Percentiles rank a stretch among this genome's conserved stretches.
Evolutionary conservation across 2,329 filamentous ascomycete species (phyloP).

Genomic region (Arthrobotrys sphaeroides): DNA sequence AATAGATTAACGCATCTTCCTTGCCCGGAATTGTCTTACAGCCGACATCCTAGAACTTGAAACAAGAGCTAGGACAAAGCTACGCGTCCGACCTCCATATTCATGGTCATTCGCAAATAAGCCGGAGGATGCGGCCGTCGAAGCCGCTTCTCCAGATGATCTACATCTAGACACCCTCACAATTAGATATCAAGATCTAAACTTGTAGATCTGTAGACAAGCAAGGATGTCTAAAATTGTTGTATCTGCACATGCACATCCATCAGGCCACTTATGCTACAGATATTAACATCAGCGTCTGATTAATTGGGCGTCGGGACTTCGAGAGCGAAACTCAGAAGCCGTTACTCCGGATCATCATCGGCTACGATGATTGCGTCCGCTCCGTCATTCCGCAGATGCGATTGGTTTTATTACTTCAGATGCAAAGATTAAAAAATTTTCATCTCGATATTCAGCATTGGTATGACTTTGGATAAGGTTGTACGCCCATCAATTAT

Average conservation of each 20-base stretch:
- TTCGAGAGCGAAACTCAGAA: neutral
- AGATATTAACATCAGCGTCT: too few relatives aligned
- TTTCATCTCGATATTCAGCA: conserved; percentile 18
- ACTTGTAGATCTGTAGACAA: neutral
- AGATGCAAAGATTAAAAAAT: conserved; percentile 17
- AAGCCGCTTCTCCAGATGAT: conserved; percentile 41
- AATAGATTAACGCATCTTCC: conserved; percentile 11
- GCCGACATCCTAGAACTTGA: conserved; percentile 17
- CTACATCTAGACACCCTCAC: conserved; percentile 22
- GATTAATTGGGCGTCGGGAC: neutral
- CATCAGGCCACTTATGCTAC: neutral
- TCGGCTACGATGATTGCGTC: neutral
- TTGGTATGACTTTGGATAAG: neutral
- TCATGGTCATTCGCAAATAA: neutral
- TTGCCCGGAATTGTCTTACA: conserved; percentile 6
- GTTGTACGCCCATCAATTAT: neutral
- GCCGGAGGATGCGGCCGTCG: conserved; percentile 37
- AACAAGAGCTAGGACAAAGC: conserved; percentile 31
- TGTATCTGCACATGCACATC: neutral
- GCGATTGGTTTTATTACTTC: neutral
- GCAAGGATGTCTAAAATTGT: neutral
- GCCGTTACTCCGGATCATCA: conserved; percentile 45
- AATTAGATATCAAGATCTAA: neutral
- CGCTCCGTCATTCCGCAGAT: conserved; percentile 39
- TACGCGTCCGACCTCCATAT: conserved; percentile 10